phyloP scores from a whole-genome alignment of 2,329 filamentous ascomycete genomes.

The Alternaria triticina region DNA sequence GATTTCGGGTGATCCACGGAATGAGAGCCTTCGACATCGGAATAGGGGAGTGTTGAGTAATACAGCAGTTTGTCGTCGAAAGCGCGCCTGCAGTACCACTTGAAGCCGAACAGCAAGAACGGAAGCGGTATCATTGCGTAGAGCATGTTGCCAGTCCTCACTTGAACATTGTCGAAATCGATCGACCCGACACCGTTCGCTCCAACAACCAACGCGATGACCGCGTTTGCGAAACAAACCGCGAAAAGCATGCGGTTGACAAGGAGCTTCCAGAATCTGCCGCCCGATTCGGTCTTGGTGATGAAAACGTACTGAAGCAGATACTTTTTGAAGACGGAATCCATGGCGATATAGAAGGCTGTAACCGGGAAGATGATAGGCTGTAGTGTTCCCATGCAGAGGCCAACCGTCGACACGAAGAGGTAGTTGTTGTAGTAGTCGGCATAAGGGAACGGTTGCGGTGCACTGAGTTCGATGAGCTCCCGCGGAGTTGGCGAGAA shows the following conservation, averaged over 20 bases:
- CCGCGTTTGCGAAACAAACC: constrained; percentile 75
- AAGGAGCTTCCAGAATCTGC: constrained; percentile 86
- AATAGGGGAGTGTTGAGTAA: constrained; percentile 66
- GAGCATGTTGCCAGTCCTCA: constrained; percentile 59
- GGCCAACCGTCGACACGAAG: constrained; percentile 85
- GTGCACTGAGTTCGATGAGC: constrained; percentile 90
- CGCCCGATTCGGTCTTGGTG: constrained; percentile 94
- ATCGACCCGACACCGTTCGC: constrained; percentile 64
- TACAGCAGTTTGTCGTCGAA: constrained; percentile 84
- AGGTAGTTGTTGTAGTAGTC: constrained; percentile 98
- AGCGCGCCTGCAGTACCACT: constrained; percentile 75
- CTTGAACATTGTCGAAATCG: constrained; percentile 24
- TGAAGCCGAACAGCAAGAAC: constrained; percentile 80
- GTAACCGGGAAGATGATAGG: constrained; percentile 86
- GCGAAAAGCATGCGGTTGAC: constrained; percentile 93
- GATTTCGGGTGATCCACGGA: constrained; percentile 33
- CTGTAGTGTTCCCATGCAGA: constrained; percentile 84
- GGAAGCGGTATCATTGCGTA: constrained; percentile 76
- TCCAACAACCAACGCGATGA: constrained; percentile 79
- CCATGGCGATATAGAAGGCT: constrained; percentile 85
- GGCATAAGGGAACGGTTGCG: constrained; percentile 90
- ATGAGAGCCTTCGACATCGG: constrained; percentile 61
- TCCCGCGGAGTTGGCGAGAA: constrained; percentile 87
- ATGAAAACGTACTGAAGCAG: constrained; percentile 83
- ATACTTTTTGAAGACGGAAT: constrained; percentile 93